Conservation (phyloP, 495 filamentous ascomycete genomes). For the Penicillium waksmanii region DNA sequence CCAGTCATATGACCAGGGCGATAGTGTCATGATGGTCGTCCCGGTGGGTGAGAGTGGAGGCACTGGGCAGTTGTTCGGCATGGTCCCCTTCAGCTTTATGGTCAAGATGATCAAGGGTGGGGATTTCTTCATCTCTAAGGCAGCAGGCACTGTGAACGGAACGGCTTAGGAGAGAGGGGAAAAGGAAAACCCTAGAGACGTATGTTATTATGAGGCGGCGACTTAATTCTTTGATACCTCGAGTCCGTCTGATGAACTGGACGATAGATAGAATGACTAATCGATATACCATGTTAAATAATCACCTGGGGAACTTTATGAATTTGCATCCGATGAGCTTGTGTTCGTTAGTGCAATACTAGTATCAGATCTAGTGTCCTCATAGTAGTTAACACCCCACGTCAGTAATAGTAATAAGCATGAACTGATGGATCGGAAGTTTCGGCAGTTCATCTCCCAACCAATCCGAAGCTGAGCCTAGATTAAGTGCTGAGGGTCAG, state of each 20-base stretch:
- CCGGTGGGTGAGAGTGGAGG: constrained; percentile 50
- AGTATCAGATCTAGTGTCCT: neutral
- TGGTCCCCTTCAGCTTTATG: constrained; percentile 46
- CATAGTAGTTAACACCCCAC: neutral
- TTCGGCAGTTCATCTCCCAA: too few species aligned
- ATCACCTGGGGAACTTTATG: neutral
- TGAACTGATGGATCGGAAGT: too few species aligned
- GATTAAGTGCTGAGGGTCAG: too few species aligned
- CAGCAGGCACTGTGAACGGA: constrained; percentile 18
- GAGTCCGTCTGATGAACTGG: neutral
- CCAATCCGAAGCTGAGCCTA: too few species aligned
- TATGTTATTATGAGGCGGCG: neutral
- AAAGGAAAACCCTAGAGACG: neutral
- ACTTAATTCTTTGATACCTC: constrained; percentile 3
- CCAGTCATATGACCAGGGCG: constrained; percentile 28
- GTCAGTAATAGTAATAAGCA: too few species aligned
- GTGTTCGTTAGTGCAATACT: neutral
- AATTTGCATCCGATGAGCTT: neutral
- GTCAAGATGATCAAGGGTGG: constrained; percentile 52
- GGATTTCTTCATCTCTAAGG: constrained; percentile 42
- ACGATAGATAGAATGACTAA: neutral
- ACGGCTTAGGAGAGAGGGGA: constrained; percentile 9
- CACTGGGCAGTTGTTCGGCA: constrained; percentile 53
- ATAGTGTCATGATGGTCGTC: constrained; percentile 39
- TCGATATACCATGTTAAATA: neutral